phyloP scores from a whole-genome alignment of 108 stramenopile genomes.

The Discostella stelligeroides region DNA sequence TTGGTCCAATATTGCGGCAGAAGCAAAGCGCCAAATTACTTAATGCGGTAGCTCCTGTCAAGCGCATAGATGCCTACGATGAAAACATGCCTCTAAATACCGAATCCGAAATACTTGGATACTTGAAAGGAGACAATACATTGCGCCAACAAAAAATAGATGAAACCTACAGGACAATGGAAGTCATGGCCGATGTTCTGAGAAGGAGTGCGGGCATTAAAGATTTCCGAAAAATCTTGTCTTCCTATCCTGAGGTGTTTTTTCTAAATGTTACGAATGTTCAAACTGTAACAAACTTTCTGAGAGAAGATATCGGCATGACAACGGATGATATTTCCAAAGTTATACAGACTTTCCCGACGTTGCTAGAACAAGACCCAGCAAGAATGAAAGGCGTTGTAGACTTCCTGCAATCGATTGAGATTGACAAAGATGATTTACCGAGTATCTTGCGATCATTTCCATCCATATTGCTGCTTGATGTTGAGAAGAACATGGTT shows the following conservation, averaged over 20 bases:
- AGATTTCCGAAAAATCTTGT: constrained; percentile 68
- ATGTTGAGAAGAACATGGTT: constrained; percentile 60
- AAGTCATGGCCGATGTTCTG: constrained; percentile 51
- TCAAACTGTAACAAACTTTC: constrained; percentile 49
- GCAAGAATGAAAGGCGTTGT: constrained; percentile 55
- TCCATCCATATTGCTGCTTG: constrained; percentile 62
- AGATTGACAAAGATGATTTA: constrained; percentile 58
- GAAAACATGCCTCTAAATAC: constrained; percentile 6
- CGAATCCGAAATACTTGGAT: constrained; percentile 16
- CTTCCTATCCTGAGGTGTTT: constrained; percentile 67
- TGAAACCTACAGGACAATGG: constrained; percentile 63
- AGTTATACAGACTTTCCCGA: constrained; percentile 65
- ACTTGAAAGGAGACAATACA: constrained; percentile 28
- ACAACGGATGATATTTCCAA: constrained; percentile 64
- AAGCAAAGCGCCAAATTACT: constrained; percentile 56
- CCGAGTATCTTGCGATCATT: constrained; percentile 71
- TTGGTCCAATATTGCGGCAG: constrained; percentile 72
- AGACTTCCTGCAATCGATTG: constrained; percentile 48
- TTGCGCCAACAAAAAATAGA: constrained; percentile 46
- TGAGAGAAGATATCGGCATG: constrained; percentile 69
- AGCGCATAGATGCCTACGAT: neutral
- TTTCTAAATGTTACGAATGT: constrained; percentile 63
- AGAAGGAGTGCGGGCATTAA: constrained; percentile 60
- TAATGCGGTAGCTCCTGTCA: constrained; percentile 61
- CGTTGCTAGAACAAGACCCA: constrained; percentile 57